Conservation (phyloP, 257 asterid species). For the Solanum paucissectum region DNA sequence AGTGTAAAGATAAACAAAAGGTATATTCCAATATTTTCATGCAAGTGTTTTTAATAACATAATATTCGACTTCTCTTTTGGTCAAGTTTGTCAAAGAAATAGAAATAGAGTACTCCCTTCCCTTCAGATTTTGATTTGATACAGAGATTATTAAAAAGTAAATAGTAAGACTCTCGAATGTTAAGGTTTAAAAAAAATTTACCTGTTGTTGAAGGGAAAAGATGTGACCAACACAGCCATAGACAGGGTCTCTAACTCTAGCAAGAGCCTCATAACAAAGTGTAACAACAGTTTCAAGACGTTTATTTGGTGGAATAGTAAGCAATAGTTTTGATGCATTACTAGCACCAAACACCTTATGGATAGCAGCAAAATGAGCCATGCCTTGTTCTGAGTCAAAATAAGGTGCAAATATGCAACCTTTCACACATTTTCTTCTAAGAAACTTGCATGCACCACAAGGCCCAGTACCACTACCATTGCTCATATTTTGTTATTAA, state of each 20-base stretch:
- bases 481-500: constrained; percentile 1
- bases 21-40: neutral
- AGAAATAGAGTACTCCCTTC: neutral
- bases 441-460: constrained; percentile 42
- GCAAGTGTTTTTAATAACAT: neutral
- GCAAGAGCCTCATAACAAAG: constrained; percentile 31
- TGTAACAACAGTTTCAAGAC: constrained; percentile 26
- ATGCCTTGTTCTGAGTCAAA: constrained; percentile 26
- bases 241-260: constrained; percentile 33
- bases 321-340: constrained; percentile 27
- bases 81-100: neutral
- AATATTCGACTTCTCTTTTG: neutral
- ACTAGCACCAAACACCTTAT: constrained; percentile 37
- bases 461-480: constrained; percentile 9
- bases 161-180: too few relatives aligned
- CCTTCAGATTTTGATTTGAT: neutral
- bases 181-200: neutral
- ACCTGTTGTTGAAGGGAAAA: constrained; percentile 32
- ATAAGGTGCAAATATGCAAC: constrained; percentile 35
- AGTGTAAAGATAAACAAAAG: neutral
- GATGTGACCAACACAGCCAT: constrained; percentile 28
- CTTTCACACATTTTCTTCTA: constrained; percentile 25
- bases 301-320: constrained; percentile 17
- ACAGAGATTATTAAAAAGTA: neutral
- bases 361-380: constrained; percentile 31